These are phyloP conservation scores for Linderniella brevidens DNA, from an alignment of 257 asterid species.

Conservation along the genomic window DNA sequence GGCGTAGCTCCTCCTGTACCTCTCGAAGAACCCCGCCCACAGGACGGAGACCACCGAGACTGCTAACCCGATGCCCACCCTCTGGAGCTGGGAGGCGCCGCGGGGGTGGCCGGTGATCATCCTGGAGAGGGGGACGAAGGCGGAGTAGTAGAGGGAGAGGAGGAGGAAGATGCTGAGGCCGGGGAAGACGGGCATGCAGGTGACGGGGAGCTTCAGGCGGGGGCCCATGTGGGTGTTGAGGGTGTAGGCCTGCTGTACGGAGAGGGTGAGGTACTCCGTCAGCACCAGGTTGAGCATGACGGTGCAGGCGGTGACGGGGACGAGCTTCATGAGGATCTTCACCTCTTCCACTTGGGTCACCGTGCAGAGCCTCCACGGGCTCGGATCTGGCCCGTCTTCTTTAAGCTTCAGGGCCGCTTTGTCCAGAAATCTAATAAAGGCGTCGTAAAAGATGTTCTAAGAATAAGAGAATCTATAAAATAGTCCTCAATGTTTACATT, in stretches of 20 bases:
- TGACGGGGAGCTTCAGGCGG: conserved; percentile 78
- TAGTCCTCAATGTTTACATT: too few relatives aligned
- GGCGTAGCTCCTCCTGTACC: conserved; percentile 73
- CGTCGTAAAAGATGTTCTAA: too few relatives aligned
- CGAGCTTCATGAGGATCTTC: conserved; percentile 62
- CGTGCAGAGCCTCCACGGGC: conserved; percentile 86
- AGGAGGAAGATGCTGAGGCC: conserved; percentile 84
- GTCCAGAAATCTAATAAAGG: conserved; percentile 50
- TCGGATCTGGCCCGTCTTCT: conserved; percentile 56
- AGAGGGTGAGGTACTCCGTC: conserved; percentile 74
- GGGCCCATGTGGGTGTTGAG: conserved; percentile 77
- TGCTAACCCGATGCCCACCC: conserved; percentile 92
- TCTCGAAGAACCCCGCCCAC: conserved; percentile 75
- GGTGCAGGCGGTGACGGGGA: conserved; percentile 79
- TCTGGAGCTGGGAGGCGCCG: conserved; percentile 94
- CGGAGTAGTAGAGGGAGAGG: conserved; percentile 74
- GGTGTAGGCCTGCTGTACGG: conserved; percentile 92
- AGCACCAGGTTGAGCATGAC: conserved; percentile 63
- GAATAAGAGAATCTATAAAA: too few relatives aligned
- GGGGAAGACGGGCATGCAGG: conserved; percentile 98
- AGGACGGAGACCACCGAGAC: conserved; percentile 68
- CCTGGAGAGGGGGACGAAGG: conserved; percentile 74
- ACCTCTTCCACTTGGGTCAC: conserved; percentile 98
- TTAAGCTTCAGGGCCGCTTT: conserved; percentile 86
- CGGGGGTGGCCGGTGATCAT: conserved; percentile 87